phyloP scores from a whole-genome alignment of 2,329 filamentous ascomycete species.

The Fusarium nygamai region DNA sequence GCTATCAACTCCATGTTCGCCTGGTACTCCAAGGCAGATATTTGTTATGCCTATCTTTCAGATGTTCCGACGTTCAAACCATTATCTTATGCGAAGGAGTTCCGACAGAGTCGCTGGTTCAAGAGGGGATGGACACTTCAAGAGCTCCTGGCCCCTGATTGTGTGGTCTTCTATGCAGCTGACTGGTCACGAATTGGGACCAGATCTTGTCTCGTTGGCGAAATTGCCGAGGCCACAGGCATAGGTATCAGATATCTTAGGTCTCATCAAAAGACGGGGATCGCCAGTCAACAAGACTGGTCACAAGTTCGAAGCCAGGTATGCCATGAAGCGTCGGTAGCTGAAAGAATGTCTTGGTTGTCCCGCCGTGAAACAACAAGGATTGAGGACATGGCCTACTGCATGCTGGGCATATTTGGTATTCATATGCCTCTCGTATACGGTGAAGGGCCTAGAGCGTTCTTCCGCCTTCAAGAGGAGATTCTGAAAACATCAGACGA shows the following conservation, averaged over 20 bases:
- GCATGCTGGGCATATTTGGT: not conserved
- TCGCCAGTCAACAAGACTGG: not conserved
- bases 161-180: not conserved
- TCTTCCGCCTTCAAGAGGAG: not conserved
- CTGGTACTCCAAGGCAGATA: not conserved
- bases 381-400: not conserved
- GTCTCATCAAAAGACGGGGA: not conserved
- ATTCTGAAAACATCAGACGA: not conserved
- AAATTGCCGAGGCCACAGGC: not conserved
- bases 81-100: not conserved
- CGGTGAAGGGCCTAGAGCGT: not conserved
- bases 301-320: not conserved
- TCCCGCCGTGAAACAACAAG: not conserved
- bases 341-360: not conserved
- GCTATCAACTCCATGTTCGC: not conserved
- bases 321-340: not conserved
- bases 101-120: not conserved
- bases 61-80: not conserved
- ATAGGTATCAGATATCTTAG: not conserved
- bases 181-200: not conserved
- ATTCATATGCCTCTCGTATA: not conserved
- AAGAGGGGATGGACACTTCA: not conserved
- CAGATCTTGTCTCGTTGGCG: not conserved
- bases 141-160: not conserved
- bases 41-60: not conserved